A percentile compares a stretch with the other conserved stretches of the same genome.
phyloP scores from a whole-genome alignment of 805 yeast species.

The Pichia deserticola region DNA sequence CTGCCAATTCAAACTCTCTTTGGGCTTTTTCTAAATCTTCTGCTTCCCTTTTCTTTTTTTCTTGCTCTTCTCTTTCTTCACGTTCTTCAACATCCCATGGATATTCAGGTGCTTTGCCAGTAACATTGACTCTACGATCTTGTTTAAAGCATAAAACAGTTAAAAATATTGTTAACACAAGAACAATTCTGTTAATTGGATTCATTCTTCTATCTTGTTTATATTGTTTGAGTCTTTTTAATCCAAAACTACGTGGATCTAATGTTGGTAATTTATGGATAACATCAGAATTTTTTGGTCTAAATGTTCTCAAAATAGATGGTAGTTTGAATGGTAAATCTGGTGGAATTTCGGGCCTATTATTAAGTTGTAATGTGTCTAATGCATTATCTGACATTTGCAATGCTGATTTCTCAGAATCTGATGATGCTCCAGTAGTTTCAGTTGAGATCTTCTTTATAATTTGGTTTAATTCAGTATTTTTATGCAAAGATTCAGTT shows the following conservation, averaged over 20 bases:
- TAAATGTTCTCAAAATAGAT: slow-evolving; percentile 21
- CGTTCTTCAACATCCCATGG: slow-evolving; percentile 20
- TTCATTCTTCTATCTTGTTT: slow-evolving; percentile 49
- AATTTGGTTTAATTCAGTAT: slow-evolving; percentile 8
- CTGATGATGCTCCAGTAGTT: slow-evolving; percentile 4
- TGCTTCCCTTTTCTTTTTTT: not conserved
- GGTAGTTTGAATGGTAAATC: slow-evolving; percentile 54
- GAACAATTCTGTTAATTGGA: slow-evolving; percentile 46
- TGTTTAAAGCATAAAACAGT: slow-evolving; percentile 45
- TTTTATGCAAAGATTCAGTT: not conserved
- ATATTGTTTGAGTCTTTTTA: slow-evolving; percentile 34
- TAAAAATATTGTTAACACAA: slow-evolving; percentile 42
- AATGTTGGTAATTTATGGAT: slow-evolving; percentile 29
- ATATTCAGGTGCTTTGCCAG: slow-evolving; percentile 27
- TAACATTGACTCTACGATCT: slow-evolving; percentile 35
- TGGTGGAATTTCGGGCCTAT: slow-evolving; percentile 33
- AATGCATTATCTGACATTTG: slow-evolving; percentile 8
- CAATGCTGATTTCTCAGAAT: slow-evolving; percentile 7
- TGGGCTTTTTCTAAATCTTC: slow-evolving; percentile 5
- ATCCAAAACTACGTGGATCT: slow-evolving; percentile 32
- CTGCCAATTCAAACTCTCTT: not conserved
- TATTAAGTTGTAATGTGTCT: slow-evolving; percentile 10
- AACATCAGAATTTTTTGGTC: slow-evolving; percentile 26
- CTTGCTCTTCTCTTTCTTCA: slow-evolving; percentile 11
- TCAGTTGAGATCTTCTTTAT: slow-evolving; percentile 8